phyloP scores from a whole-genome alignment of 2,329 filamentous ascomycete genomes.

The Sarocladium strictum region DNA sequence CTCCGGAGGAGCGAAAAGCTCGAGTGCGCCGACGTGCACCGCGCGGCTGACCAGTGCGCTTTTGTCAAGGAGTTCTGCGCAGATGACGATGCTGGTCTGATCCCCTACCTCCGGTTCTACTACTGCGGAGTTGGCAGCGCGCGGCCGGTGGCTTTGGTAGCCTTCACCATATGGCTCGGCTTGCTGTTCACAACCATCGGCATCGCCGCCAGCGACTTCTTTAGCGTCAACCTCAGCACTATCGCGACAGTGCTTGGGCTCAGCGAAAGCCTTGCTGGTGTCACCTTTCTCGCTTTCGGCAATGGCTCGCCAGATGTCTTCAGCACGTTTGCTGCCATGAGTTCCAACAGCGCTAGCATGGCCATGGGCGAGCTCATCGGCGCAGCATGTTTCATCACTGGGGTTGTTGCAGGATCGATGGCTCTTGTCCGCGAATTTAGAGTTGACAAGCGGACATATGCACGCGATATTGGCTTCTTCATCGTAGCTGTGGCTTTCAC shows the following conservation, averaged over 20 bases:
- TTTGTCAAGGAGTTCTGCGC: conserved; percentile 78
- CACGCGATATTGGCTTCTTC: conserved; percentile 90
- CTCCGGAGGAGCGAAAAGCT: conserved; percentile 20
- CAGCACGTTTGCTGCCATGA: conserved; percentile 97
- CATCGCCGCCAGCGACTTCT: conserved; percentile 96
- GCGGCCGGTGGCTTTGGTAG: conserved; percentile 70
- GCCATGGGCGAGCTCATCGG: conserved; percentile 93
- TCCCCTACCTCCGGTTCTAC: conserved; percentile 85
- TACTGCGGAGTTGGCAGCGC: conserved; percentile 70
- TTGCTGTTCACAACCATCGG: conserved; percentile 94
- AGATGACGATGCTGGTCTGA: conserved; percentile 83
- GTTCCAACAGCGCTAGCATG: conserved; percentile 92
- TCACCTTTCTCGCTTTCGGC: conserved; percentile 93
- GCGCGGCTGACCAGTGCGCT: conserved; percentile 73
- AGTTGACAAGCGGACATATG: conserved; percentile 82
- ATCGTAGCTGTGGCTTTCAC: conserved; percentile 80
- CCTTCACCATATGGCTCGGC: conserved; percentile 77
- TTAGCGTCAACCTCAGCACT: conserved; percentile 93
- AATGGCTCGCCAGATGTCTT: conserved; percentile 98
- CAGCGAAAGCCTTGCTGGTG: conserved; percentile 92
- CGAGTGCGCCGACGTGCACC: conserved; percentile 70
- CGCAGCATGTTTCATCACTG: conserved; percentile 91
- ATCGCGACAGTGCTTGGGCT: conserved; percentile 84
- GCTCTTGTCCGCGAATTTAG: conserved; percentile 91
- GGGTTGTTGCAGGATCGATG: conserved; percentile 96